phyloP scores from a whole-genome alignment of 2,329 filamentous ascomycete genomes.

The Fusarium pseudocircinatum region DNA sequence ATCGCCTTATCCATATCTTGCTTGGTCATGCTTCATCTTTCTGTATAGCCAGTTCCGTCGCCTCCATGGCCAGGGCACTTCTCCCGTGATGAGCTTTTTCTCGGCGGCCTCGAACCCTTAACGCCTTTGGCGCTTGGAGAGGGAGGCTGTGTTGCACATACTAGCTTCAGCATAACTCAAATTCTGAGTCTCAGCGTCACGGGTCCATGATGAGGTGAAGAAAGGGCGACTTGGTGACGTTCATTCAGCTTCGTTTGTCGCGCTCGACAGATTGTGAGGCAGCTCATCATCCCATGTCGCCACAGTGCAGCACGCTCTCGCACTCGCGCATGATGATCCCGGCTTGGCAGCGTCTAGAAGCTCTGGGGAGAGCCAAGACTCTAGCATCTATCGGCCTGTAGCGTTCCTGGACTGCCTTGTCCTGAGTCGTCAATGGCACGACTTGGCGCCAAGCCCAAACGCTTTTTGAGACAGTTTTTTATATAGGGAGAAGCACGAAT shows the following conservation, averaged over 20 bases:
- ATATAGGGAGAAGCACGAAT: neutral
- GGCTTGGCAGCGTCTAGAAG: constrained; percentile 29
- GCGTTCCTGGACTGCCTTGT: constrained; percentile 1
- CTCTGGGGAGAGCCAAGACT: constrained; percentile 28
- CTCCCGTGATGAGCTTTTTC: neutral
- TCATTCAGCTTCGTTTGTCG: constrained; percentile 6
- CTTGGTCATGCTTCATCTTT: neutral
- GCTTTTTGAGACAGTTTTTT: constrained; percentile 8
- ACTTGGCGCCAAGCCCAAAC: constrained; percentile 28
- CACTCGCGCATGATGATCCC: neutral
- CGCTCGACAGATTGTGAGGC: constrained; percentile 15
- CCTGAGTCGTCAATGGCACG: constrained; percentile 23
- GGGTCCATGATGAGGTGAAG: neutral
- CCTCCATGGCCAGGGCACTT: neutral
- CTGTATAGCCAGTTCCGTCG: neutral
- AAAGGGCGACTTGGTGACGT: constrained; percentile 8
- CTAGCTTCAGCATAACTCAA: neutral
- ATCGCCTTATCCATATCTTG: neutral
- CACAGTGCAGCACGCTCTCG: constrained; percentile 20
- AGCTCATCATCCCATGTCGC: constrained; percentile 13
- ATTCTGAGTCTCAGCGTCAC: neutral
- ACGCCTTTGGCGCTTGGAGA: constrained; percentile 17
- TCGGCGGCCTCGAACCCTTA: constrained; percentile 34
- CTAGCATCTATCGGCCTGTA: constrained; percentile 15
- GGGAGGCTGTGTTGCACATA: constrained; percentile 34